Evolutionary conservation across 768 basidiomycete species (phyloP).

Genomic region (Auriscalpium orientale): DNA sequence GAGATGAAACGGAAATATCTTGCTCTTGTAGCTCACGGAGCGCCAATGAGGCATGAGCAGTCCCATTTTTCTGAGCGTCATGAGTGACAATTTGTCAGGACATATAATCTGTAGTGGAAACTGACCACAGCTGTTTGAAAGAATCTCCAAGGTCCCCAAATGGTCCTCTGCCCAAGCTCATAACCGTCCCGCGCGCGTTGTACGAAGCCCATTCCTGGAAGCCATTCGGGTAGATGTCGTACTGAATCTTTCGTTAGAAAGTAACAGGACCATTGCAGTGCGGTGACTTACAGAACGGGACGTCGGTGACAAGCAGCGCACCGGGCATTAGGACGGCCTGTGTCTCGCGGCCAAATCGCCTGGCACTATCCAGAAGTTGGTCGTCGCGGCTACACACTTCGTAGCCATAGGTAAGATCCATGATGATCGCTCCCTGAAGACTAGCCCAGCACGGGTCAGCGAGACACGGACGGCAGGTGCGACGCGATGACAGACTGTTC

Average conservation of each 20-base stretch:
- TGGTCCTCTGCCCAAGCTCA: conserved; percentile 54
- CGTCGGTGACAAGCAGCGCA: not conserved
- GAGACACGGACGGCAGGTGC: not conserved
- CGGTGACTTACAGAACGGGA: not conserved
- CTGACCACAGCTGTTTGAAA: conserved; percentile 50
- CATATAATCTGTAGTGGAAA: not conserved
- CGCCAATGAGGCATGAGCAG: not conserved
- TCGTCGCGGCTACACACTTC: not conserved
- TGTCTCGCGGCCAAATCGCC: not conserved
- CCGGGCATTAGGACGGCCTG: not conserved
- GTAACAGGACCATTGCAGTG: not conserved
- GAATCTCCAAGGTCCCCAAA: conserved; percentile 55
- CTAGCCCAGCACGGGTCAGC: not conserved
- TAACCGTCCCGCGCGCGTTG: conserved; percentile 55
- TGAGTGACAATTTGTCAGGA: not conserved
- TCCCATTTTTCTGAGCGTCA: not conserved
- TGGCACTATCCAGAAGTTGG: not conserved
- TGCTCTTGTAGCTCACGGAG: not conserved
- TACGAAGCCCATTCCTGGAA: conserved; percentile 63
- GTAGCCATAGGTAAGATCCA: not conserved
- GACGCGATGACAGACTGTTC: not conserved
- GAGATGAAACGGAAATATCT: not conserved
- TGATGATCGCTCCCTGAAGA: not conserved
- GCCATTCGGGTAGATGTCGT: conserved; percentile 53
- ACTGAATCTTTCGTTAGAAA: conserved; percentile 21